Conservation (phyloP, 1,139 yeast genomes). For the Kodamaea anthophila region DNA sequence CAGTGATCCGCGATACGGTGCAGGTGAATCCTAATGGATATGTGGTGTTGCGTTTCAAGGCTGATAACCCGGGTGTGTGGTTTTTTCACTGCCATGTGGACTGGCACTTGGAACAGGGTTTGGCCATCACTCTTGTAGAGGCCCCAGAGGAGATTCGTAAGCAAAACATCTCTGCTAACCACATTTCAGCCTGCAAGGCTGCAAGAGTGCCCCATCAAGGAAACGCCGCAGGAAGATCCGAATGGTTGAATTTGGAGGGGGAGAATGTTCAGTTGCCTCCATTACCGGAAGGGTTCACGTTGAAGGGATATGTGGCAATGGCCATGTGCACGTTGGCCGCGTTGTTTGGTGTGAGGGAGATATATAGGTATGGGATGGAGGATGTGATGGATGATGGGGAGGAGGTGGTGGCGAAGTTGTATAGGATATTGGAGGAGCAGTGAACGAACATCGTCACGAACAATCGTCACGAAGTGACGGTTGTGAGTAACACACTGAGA, state of each 20-base stretch:
- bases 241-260: constrained; percentile 52
- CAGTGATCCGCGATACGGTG: constrained; percentile 61
- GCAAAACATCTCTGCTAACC: constrained; percentile 29
- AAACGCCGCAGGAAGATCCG: constrained; percentile 61
- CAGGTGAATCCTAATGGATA: constrained; percentile 61
- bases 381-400: constrained; percentile 46
- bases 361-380: constrained; percentile 56
- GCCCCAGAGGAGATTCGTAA: constrained; percentile 57
- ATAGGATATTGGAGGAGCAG: constrained; percentile 11
- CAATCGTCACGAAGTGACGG: no score
- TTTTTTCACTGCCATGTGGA: constrained; percentile 92
- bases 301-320: constrained; percentile 62
- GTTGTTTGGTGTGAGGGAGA: constrained; percentile 49
- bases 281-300: constrained; percentile 64
- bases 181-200: constrained; percentile 52
- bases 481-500: constrained; percentile 1
- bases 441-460: constrained; percentile 3
- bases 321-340: constrained; percentile 53
- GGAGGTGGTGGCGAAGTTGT: constrained; percentile 12
- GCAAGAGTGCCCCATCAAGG: constrained; percentile 47
- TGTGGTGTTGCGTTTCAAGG: constrained; percentile 59
- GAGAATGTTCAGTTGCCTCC: constrained; percentile 50
- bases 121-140: constrained; percentile 66
- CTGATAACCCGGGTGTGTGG: constrained; percentile 90
- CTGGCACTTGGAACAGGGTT: constrained; percentile 90